These are phyloP conservation scores for Cladophialophora immunda DNA, from an alignment of 2,329 filamentous ascomycete genomes.

Conservation along the genomic window DNA sequence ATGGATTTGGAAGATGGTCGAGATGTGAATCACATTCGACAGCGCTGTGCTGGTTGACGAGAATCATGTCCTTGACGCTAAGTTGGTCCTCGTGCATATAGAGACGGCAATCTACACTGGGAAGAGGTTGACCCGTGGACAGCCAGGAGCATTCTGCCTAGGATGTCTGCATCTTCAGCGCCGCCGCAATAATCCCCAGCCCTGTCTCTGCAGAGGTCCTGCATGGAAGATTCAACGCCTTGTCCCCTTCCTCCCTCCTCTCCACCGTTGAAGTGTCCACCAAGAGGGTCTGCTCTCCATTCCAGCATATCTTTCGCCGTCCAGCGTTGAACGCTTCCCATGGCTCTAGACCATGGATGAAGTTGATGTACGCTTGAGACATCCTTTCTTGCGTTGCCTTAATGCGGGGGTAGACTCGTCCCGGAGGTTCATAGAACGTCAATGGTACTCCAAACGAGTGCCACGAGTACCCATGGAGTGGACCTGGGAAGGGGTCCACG, in stretches of 20 bases:
- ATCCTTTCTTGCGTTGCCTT: conserved; percentile 9
- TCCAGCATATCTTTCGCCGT: conserved; percentile 9
- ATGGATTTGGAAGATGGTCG: no score
- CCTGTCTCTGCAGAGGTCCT: background rate
- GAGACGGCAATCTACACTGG: no score
- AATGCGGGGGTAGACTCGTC: background rate
- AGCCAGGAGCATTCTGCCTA: background rate
- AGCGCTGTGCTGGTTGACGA: no score
- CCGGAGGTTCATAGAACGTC: conserved; percentile 5
- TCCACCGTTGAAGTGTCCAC: background rate
- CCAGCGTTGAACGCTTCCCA: conserved; percentile 8
- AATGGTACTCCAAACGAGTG: conserved; percentile 10
- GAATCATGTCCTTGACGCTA: no score
- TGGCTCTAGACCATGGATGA: background rate
- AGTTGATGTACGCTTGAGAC: background rate
- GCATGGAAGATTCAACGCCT: background rate
- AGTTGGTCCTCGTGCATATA: no score
- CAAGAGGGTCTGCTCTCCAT: background rate
- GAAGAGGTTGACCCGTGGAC: no score
- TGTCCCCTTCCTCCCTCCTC: background rate
- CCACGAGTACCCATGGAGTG: conserved; percentile 10
- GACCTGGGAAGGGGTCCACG: conserved; percentile 5
- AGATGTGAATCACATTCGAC: no score
- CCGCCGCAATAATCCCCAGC: background rate
- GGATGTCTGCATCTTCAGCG: conserved; percentile 1